These are phyloP conservation scores for Trichocladium antarcticum DNA, from an alignment of 495 filamentous ascomycete species.

Conservation along the genomic window DNA sequence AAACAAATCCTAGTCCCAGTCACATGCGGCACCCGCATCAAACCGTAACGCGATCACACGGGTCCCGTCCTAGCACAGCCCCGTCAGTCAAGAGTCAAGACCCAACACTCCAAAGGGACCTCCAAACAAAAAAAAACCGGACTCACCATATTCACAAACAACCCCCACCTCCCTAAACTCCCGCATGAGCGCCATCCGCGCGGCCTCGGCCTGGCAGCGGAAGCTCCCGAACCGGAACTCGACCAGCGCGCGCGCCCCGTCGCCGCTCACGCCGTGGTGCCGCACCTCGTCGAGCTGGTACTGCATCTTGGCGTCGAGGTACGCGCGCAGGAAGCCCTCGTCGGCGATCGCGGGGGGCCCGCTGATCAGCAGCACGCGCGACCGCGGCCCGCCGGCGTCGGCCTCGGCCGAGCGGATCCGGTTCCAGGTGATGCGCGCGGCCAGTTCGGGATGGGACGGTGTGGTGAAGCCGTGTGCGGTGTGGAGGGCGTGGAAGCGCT, in stretches of 20 bases:
- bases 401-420: conserved; percentile 18
- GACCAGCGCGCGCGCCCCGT: conserved; percentile 7
- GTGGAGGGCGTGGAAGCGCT: conserved; percentile 13
- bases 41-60: conserved; percentile 9
- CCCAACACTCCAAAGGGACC: not conserved
- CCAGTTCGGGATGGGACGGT: not conserved
- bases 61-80: conserved; percentile 8
- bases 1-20: too few relatives aligned
- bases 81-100: not conserved
- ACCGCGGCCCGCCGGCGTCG: conserved; percentile 12
- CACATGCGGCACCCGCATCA: too few relatives aligned
- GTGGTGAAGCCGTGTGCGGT: not conserved
- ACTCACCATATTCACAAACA: conserved; percentile 19
- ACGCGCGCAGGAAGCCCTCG: conserved; percentile 9
- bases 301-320: conserved; percentile 16
- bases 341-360: conserved; percentile 15
- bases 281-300: conserved; percentile 21
- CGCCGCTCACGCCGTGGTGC: not conserved
- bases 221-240: conserved; percentile 37
- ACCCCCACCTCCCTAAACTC: conserved; percentile 23
- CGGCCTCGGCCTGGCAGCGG: conserved; percentile 33
- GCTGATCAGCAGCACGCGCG: conserved; percentile 20
- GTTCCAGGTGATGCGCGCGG: conserved; percentile 18
- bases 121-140: not conserved
- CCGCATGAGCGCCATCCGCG: conserved; percentile 25